These are phyloP conservation scores for Suillus placidus DNA, from an alignment of 768 basidiomycete species.

Conservation along the genomic window DNA sequence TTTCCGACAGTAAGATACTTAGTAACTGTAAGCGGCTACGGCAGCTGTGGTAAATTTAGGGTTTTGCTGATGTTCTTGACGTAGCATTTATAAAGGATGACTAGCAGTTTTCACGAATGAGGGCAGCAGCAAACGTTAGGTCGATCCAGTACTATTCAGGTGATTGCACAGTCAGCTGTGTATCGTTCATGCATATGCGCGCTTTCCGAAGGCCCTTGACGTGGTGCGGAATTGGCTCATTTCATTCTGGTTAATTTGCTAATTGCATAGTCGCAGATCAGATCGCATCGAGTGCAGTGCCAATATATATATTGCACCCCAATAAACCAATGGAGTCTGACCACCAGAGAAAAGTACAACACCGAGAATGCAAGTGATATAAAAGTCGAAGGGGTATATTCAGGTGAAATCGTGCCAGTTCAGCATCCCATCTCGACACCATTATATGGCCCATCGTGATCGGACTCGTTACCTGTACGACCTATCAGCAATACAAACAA, in stretches of 20 bases:
- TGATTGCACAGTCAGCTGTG: not conserved
- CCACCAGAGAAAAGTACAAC: not conserved
- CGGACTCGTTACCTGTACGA: constrained; percentile 27
- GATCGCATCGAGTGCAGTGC: not conserved
- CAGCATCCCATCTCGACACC: constrained; percentile 27
- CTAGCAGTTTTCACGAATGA: not conserved
- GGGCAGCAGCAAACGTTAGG: not conserved
- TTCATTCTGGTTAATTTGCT: not conserved
- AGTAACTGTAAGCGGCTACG: not conserved
- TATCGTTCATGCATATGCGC: not conserved
- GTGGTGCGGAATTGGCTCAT: not conserved
- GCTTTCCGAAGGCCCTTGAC: not conserved
- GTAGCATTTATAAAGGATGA: no score
- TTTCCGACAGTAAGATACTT: no score
- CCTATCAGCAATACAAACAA: not conserved
- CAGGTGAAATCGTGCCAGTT: not conserved
- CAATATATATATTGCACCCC: not conserved
- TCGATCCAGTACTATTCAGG: not conserved
- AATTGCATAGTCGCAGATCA: not conserved
- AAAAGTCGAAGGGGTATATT: not conserved
- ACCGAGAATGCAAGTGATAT: not conserved
- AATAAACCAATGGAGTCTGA: not conserved
- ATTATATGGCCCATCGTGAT: constrained; percentile 51
- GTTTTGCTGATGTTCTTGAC: not conserved
- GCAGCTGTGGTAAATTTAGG: constrained; percentile 2